phyloP scores from a whole-genome alignment of 805 yeast species.

The Kuraishia ogatae region DNA sequence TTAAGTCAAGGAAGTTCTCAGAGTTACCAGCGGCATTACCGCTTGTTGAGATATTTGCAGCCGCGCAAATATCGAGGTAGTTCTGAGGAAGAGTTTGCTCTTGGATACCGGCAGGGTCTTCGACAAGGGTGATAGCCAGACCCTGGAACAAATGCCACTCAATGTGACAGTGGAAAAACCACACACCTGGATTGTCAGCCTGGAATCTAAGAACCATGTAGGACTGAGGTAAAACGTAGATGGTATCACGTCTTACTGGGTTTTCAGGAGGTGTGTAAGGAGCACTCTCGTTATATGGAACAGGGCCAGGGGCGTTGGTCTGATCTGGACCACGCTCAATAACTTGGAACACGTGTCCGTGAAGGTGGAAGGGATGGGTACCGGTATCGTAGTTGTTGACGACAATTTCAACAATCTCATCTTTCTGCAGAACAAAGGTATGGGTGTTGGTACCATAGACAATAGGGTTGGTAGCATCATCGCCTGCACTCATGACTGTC shows the following conservation, averaged over 20 bases:
- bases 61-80: slow-evolving; percentile 52
- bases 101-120: slow-evolving; percentile 73
- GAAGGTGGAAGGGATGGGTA: slow-evolving; percentile 95
- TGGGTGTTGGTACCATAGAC: slow-evolving; percentile 80
- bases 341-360: slow-evolving; percentile 87
- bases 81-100: slow-evolving; percentile 55
- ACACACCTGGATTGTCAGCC: slow-evolving; percentile 90
- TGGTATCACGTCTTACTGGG: slow-evolving; percentile 82
- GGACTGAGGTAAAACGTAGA: slow-evolving; percentile 75
- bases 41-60: slow-evolving; percentile 36
- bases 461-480: slow-evolving; percentile 38
- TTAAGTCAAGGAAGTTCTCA: slow-evolving; percentile 52
- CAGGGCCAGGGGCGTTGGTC: slow-evolving; percentile 44
- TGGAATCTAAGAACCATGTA: slow-evolving; percentile 79
- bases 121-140: slow-evolving; percentile 64
- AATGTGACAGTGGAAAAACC: slow-evolving; percentile 91
- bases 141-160: slow-evolving; percentile 86
- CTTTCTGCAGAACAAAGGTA: slow-evolving; percentile 58
- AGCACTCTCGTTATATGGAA: slow-evolving; percentile 44
- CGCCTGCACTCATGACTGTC: slow-evolving; percentile 70
- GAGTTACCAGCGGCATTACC: slow-evolving; percentile 93
- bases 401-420: slow-evolving; percentile 69
- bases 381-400: slow-evolving; percentile 86
- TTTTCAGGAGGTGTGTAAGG: slow-evolving; percentile 51
- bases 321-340: slow-evolving; percentile 61